Evolutionary conservation across 2,329 filamentous ascomycete species (phyloP), one percentile per base, ranked within the genome.

Genomic region (Elsinoe necatrix): DNA sequence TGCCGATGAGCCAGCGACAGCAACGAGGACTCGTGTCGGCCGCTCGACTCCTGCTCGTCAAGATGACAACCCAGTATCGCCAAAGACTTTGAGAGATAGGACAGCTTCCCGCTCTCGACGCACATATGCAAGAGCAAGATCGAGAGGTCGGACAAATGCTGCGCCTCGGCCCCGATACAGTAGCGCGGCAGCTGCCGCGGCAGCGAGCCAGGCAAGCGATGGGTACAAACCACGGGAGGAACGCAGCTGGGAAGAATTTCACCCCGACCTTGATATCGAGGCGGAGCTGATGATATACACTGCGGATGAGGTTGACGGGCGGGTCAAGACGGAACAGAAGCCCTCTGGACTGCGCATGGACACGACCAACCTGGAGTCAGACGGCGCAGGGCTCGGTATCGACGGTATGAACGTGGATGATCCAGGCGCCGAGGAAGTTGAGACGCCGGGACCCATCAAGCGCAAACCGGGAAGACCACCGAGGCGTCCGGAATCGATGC

Each of bases 171-270:
- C 87, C 69, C 81, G 87, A 62, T 95, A 87, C 71, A 89, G 86
- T 64, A 92, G 88, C 45, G 89, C 82, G n/a, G 89, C 92, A 11
- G 90, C 90, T 25, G 88, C 91, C 21, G 89, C 91, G 52, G 90
- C 89, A 4, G 86, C 87, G 3, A 86, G 93, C 58, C 88, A 89
- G 63, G 90, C 95, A 68, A 91, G 84, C 65, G 93, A 97, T 75
- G 91, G 92, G 52, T 97, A 97, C 73, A 98, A 98, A 70, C 93
- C 93, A 29, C 81, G 93, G 66, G 93, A 98, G 73, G 93, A 98
- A 74, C 84, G 92, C 61, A 89, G 89, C 54, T 98, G 92, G 90
- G 91, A 96, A 67, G 93, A 98, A 69, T 97, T 97, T 62, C 93
- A 98, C 71, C 90, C 89, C 0, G 89, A 96, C 65, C 81, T 98